A percentile compares a stretch with the other conserved stretches of the same genome.
Evolutionary conservation across 352 stramenopile species (phyloP).

Genomic region (Phytophthora colocasiae): DNA sequence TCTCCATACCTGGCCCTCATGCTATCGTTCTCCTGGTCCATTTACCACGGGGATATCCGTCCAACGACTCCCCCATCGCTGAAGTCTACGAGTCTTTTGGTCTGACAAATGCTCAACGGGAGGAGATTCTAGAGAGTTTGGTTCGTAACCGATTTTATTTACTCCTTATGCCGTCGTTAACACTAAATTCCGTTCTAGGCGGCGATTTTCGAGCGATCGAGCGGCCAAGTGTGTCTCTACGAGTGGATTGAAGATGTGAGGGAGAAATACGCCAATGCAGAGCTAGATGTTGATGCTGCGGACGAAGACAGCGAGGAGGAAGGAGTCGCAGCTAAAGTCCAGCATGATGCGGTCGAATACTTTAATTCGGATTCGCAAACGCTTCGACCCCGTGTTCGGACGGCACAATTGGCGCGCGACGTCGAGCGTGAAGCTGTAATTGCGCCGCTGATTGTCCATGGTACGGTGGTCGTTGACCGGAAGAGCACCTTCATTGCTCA

Average conservation of each 20-base stretch:
- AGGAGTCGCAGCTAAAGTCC: constrained; percentile 6
- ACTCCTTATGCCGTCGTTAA: not conserved
- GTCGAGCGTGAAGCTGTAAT: constrained; percentile 57
- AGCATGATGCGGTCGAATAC: constrained; percentile 33
- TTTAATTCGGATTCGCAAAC: constrained; percentile 69
- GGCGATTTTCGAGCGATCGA: constrained; percentile 73
- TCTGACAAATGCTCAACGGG: constrained; percentile 70
- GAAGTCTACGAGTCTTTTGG: constrained; percentile 87
- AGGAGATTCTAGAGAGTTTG: constrained; percentile 70
- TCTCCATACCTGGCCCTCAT: constrained; percentile 67
- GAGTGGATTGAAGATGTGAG: constrained; percentile 88
- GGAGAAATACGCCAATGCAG: constrained; percentile 67
- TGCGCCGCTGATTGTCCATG: constrained; percentile 74
- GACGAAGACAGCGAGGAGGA: constrained; percentile 22
- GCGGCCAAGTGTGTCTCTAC: constrained; percentile 86
- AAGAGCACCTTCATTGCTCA: constrained; percentile 89
- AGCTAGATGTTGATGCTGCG: constrained; percentile 36
- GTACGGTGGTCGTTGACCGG: constrained; percentile 70
- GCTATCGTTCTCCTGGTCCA: constrained; percentile 78
- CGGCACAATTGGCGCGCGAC: constrained; percentile 64
- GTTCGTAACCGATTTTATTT: constrained; percentile 28
- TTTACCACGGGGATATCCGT: constrained; percentile 75
- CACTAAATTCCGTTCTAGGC: constrained; percentile 28
- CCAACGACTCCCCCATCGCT: constrained; percentile 68
- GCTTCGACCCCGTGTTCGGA: constrained; percentile 68